A percentile compares a stretch with the other conserved stretches of the same genome.
Conservation (phyloP, 2,329 filamentous ascomycete genomes). For the Ramichloridium luteum region DNA sequence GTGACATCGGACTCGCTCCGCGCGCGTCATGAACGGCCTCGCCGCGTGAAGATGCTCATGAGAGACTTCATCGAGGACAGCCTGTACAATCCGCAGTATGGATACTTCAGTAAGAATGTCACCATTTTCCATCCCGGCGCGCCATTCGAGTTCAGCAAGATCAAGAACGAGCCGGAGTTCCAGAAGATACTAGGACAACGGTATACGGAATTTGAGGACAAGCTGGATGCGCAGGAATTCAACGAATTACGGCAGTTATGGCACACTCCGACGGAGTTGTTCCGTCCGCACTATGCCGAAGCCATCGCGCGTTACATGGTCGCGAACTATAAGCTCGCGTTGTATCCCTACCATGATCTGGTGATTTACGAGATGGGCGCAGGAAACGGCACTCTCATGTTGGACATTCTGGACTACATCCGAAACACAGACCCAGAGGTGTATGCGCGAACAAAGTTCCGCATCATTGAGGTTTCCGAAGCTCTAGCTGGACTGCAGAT, state of each 20-base stretch:
- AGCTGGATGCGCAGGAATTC: constrained; percentile 58
- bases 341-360: constrained; percentile 91
- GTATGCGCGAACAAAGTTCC: constrained; percentile 85
- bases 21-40: constrained; percentile 60
- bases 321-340: constrained; percentile 86
- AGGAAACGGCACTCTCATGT: constrained; percentile 92
- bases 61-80: constrained; percentile 85
- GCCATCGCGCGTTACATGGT: constrained; percentile 93
- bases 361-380: constrained; percentile 99
- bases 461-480: constrained; percentile 88
- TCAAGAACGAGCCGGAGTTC: constrained; percentile 80
- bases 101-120: constrained; percentile 26
- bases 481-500: constrained; percentile 68
- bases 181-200: constrained; percentile 61
- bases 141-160: constrained; percentile 73
- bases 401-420: constrained; percentile 95
- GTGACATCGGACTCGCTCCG: constrained; percentile 74
- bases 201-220: constrained; percentile 84
- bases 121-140: constrained; percentile 74
- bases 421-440: constrained; percentile 79
- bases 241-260: constrained; percentile 80
- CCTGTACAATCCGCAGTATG: constrained; percentile 35
- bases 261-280: constrained; percentile 97
- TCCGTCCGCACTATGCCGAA: constrained; percentile 92
- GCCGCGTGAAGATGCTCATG: constrained; percentile 89